Evolutionary conservation across 1,284 basidiomycete species (phyloP), one percentile per base, ranked within the genome.

Genomic region (Sphaerobolus stellatus): DNA sequence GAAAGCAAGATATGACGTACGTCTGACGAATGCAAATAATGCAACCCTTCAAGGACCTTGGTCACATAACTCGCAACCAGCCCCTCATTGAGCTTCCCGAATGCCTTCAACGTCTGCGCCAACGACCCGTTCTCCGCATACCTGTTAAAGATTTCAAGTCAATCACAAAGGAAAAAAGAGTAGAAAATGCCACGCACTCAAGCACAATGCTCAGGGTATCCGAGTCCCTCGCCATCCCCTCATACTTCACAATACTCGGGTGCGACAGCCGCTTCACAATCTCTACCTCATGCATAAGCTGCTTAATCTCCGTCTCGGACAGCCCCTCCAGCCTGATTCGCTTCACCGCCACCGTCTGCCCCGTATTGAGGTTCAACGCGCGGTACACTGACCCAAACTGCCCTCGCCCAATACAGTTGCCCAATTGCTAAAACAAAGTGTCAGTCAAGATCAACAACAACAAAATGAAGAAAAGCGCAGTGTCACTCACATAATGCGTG

Each of bases 321-420:
- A 49, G 20, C 33, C 54, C 54, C 36, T 55, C 57, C 27, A 57
- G 51, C 14, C 43, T 33, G 34, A 52, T 50, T 18, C 45, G 40
- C 40, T 59, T 59, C 41, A 97, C 92, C 20, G 94, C 94, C 20
- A 95, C 93, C 83, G 93, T 94, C 71, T 95, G 91, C 29, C 92
- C 95, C 2, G 87, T 93, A 62, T 89, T 90, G 64, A 97, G 74
- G 68, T 98, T 95, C 55, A 98, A 77, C 4, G 95, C 94, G 18
- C 92, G 84, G 70, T 96, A 98, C 7, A 98, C 95, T 11, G 93
- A 86, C 22, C 95, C 95, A 69, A 98, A 98, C 73, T 98, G 95
- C 6, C 95, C 95, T 50, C 90, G 84, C 3, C 95, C 95, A 60
- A 98, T 96, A 70, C 93, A 95, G 69, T 97, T 95, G 31, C 94